A percentile compares a stretch with the other conserved stretches of the same genome.
Conservation (phyloP, 768 basidiomycete genomes). For the Boletus reticulatus region DNA sequence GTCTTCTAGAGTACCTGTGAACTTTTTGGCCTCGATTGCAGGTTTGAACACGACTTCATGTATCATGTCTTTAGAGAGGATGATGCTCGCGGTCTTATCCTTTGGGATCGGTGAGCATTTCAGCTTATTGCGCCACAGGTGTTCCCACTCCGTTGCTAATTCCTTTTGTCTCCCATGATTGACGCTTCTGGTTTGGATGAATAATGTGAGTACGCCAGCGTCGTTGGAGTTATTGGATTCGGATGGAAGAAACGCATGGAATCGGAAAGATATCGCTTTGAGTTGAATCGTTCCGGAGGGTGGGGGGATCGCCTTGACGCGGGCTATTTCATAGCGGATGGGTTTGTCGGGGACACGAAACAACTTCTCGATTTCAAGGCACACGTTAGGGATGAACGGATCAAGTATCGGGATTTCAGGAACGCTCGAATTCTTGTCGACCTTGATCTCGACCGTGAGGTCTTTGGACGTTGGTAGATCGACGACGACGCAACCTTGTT, state of each 20-base stretch:
- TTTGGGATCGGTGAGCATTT: neutral
- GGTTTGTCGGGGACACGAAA: neutral
- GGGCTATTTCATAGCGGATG: neutral
- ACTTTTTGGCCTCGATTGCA: too few species aligned
- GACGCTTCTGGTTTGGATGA: neutral
- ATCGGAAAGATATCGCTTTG: neutral
- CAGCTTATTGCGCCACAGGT: neutral
- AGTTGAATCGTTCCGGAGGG: neutral
- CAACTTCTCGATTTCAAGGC: neutral
- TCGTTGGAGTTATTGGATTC: neutral
- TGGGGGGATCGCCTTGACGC: neutral
- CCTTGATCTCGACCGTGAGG: neutral
- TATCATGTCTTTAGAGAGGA: neutral
- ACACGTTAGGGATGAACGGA: neutral
- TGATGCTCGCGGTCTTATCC: neutral
- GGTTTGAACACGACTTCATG: neutral
- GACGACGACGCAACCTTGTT: neutral
- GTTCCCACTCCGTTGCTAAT: neutral
- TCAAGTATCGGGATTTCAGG: too few species aligned
- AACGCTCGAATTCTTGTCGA: neutral
- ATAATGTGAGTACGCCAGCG: neutral
- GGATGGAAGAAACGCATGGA: neutral
- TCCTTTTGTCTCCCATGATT: neutral
- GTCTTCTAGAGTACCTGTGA: too few species aligned
- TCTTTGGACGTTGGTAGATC: neutral